These are phyloP conservation scores for Komagataella ulmi DNA, from an alignment of 805 yeast genomes.

Conservation along the genomic window DNA sequence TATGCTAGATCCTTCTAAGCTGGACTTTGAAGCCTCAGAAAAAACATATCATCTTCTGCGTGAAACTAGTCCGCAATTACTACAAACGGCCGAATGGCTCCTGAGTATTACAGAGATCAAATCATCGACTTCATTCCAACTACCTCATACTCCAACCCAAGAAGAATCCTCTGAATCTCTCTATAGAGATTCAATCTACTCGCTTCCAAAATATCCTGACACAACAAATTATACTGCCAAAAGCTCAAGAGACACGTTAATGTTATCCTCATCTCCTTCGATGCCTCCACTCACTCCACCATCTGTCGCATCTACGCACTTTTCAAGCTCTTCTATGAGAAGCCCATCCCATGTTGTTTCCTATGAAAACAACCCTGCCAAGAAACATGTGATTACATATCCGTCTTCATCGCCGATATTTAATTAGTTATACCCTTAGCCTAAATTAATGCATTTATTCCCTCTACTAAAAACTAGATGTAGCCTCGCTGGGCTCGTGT, in stretches of 20 bases:
- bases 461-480: not conserved
- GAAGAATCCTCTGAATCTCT: not conserved
- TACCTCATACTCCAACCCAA: not conserved
- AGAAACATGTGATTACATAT: not conserved
- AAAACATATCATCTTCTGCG: not conserved
- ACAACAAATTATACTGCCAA: not conserved
- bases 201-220: not conserved
- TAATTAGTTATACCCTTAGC: not conserved
- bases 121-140: not conserved
- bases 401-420: not conserved
- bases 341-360: not conserved
- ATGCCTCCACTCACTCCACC: slow-evolving; percentile 8
- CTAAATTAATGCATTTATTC: not conserved
- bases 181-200: not conserved
- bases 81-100: slow-evolving; percentile 1
- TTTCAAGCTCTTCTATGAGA: slow-evolving; percentile 1
- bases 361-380: slow-evolving; percentile 3
- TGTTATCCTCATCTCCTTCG: not conserved
- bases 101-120: not conserved
- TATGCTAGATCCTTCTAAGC: not conserved
- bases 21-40: not conserved
- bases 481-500: not conserved
- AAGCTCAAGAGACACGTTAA: not conserved
- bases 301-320: slow-evolving; percentile 3
- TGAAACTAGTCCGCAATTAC: not conserved